Evolutionary conservation across 441 rosid genomes (phyloP).

Genomic region (Aquilaria agallochum): DNA sequence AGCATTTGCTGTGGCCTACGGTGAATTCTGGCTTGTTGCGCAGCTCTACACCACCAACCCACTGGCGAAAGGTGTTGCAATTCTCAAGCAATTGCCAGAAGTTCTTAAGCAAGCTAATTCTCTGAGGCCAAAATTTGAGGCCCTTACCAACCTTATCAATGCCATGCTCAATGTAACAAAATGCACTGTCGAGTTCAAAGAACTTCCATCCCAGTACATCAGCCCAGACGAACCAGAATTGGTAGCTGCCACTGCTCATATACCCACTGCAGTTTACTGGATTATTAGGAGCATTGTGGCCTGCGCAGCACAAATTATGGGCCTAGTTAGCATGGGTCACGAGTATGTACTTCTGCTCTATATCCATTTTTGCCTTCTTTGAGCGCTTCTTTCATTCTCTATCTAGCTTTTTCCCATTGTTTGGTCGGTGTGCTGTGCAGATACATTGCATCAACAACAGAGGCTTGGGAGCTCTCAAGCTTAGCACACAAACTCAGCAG

Average conservation of each 20-base stretch:
- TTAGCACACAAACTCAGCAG: conserved; percentile 34
- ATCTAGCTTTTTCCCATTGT: background rate
- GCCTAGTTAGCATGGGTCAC: conserved; percentile 28
- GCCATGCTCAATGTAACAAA: conserved; percentile 31
- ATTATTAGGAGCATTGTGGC: conserved; percentile 30
- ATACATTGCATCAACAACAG: conserved; percentile 28
- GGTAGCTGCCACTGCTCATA: conserved; percentile 21
- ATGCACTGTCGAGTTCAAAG: conserved; percentile 35
- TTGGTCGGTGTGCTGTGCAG: conserved; percentile 16
- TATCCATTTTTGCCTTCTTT: background rate
- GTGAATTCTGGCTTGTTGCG: conserved; percentile 42
- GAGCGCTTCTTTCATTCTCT: background rate
- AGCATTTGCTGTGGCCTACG: conserved; percentile 37
- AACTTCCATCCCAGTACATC: conserved; percentile 36
- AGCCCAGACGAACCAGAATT: conserved; percentile 24
- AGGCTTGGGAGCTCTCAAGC: conserved; percentile 43
- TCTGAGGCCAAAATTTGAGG: conserved; percentile 29
- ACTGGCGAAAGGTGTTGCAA: conserved; percentile 40
- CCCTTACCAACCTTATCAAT: conserved; percentile 22
- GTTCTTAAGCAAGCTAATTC: conserved; percentile 17
- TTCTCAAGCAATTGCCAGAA: conserved; percentile 39
- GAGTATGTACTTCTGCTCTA: conserved; percentile 23
- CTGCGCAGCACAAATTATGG: conserved; percentile 29
- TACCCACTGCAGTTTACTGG: conserved; percentile 49
- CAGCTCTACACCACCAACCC: conserved; percentile 38